Base-by-base conservation (phyloP, 108 stramenopile species). In the Nitzschia sp. region DNA sequence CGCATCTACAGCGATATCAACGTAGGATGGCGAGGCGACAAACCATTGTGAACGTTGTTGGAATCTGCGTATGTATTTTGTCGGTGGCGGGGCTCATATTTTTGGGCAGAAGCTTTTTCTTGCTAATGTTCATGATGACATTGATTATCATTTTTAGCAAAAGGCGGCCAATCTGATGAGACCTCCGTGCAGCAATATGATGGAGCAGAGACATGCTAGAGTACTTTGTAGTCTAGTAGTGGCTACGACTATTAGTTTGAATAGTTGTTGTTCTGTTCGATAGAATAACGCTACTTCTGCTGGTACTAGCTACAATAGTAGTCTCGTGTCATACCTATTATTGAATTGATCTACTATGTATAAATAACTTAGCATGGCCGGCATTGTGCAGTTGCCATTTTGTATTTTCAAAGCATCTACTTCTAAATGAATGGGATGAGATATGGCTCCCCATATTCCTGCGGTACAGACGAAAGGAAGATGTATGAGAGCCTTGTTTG, bases 81-180 rank as follows among this genome's bases (percentile, higher is more conserved):
- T 34, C 28, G 17, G 9, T 58, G 15, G 33, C 33, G 25, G 57
- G 57, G n/a, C 33, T 32, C 1, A 29, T 58, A 1, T 28, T 58
- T 8, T 34, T 34, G 1, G 57, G 31, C 6, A 19, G 2, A 17
- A 25, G 17, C 17, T 58, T 34, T 21, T 58, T 58, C 57, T 29
- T 58, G 57, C 25, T 34, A 9, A 32, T 58, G 27, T 58, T 58
- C 21, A 3, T 58, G 1, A 32, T 58, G 57, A 19, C 57, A 28
- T 29, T 58, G 1, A 34, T 58, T 25, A 19, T 58, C 33, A 58
- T 58, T 34, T 1, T 58, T 4, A 3, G 28, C 57, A 58, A 58
- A 13, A 41, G 13, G 13, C 38, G 38, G 6, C 38, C 38, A 13
- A 41, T 41, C 13, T 13, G 38, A 13, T 41, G n/a, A n/a, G n/a